Percentiles rank a stretch among this genome's conserved stretches.
Conservation (phyloP, 116 monocot genomes). For the Zostera marina region DNA sequence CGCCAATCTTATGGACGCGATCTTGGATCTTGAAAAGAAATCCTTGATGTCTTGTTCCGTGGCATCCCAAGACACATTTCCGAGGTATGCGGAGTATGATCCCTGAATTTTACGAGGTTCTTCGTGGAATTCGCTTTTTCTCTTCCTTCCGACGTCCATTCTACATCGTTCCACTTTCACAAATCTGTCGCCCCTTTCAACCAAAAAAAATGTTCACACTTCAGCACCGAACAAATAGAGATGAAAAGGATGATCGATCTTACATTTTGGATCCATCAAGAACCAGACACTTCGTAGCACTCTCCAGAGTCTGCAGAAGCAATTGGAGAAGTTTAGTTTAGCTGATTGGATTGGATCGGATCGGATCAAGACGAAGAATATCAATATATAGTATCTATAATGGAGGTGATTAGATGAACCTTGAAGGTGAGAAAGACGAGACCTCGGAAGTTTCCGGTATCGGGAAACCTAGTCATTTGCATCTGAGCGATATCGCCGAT, state of each 20-base stretch:
- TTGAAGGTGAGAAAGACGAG: conserved; percentile 9
- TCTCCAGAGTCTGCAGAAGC: not conserved
- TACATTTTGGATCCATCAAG: conserved; percentile 3
- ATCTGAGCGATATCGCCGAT: conserved; percentile 1
- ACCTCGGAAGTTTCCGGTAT: conserved; percentile 5
- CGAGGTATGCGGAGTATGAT: conserved; percentile 41
- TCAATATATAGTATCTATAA: too few species aligned
- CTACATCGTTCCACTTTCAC: conserved; percentile 49
- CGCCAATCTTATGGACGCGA: conserved; percentile 43
- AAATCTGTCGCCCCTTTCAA: conserved; percentile 43
- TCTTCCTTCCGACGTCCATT: conserved; percentile 31
- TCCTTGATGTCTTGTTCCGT: conserved; percentile 49
- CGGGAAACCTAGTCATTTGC: conserved; percentile 4
- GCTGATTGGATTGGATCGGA: too few species aligned
- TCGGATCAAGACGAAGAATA: too few species aligned
- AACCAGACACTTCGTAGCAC: not conserved
- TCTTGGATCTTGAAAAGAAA: conserved; percentile 28
- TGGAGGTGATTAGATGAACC: too few species aligned
- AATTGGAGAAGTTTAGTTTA: too few species aligned
- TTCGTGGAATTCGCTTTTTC: conserved; percentile 25
- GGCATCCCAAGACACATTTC: conserved; percentile 51
- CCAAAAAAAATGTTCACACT: not conserved
- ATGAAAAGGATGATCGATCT: not conserved
- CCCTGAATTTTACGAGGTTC: conserved; percentile 48
- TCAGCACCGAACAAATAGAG: not conserved